Evolutionary conservation across 306 rosid species (phyloP), one percentile per base, ranked within the genome.

Genomic region (Herpetospermum pedunculosum): DNA sequence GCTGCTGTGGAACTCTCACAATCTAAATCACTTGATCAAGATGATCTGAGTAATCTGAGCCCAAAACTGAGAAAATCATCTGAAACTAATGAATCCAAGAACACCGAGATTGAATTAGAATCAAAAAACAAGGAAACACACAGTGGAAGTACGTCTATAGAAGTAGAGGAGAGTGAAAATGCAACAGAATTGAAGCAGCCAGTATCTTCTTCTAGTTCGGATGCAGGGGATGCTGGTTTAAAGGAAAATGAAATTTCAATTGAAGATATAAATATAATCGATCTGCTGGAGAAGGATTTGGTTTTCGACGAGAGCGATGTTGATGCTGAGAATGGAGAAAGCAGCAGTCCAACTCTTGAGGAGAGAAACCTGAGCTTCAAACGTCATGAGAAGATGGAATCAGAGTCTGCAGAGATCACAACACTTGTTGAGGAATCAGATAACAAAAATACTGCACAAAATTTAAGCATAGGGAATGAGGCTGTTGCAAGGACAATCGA

Each of bases 1-100:
- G 93, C 92, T 70, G 98, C 96, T 7, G 82, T 91, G 71, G 91
- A 87, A 70, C 96, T 93, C 78, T 86, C 92, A 54, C 79, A 92
- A 73, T 76, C 86, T 3, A 88, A 82, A 29, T 40, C 92, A 12
- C 81, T 70, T 30, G 92, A 84, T 81, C 86, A 84, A 47, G 89
- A 80, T 75, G 86, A 85, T 84, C 87, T 71, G 59, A 72, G 63
- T 74, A 77, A 79, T 73, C 86, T 85, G 11, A 70, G 77, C 15
- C 29, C 77, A 59, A 72, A 47, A 35, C 53, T 46, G 58, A 80
- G 80, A 49, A 83, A 74, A 78, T 34, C 35, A 23, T 71, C 68
- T 37, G 67, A 76, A 49, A 79, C 25, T 26, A 7, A 25, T 16
- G 73, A 69, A 44, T 15, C 78, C 76, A 67, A 8, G 37, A 77